phyloP scores from a whole-genome alignment of 352 stramenopile genomes.

The Pythium monospermum region DNA sequence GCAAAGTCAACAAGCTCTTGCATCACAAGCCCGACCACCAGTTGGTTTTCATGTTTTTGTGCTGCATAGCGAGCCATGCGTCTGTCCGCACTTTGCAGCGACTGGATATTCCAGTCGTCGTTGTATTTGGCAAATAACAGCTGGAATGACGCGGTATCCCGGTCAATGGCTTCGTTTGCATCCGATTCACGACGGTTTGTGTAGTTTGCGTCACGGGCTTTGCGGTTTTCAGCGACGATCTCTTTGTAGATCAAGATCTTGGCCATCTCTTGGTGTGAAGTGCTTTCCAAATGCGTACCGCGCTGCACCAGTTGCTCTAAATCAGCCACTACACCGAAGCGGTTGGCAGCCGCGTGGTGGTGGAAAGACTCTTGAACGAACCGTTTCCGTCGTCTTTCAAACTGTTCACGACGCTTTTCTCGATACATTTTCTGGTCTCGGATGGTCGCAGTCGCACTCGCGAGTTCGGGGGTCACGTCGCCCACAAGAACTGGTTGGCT shows the following conservation, averaged over 20 bases:
- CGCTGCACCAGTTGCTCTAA: slow-evolving; percentile 44
- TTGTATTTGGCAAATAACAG: slow-evolving; percentile 57
- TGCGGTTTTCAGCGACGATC: slow-evolving; percentile 55
- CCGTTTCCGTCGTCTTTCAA: slow-evolving; percentile 46
- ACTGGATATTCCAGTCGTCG: slow-evolving; percentile 49
- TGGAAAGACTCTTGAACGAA: slow-evolving; percentile 50
- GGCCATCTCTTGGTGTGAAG: slow-evolving; percentile 30
- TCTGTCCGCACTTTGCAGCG: slow-evolving; percentile 29
- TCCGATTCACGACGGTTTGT: slow-evolving; percentile 43
- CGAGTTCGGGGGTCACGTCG: slow-evolving; percentile 6
- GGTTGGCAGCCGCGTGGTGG: slow-evolving; percentile 1
- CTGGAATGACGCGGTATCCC: slow-evolving; percentile 48
- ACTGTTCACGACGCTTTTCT: slow-evolving; percentile 45
- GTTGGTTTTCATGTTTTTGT: slow-evolving; percentile 33
- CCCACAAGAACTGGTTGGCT: slow-evolving; percentile 9
- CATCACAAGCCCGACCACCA: slow-evolving; percentile 35
- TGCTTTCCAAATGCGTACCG: slow-evolving; percentile 42
- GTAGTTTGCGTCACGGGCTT: slow-evolving; percentile 43
- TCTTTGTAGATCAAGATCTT: slow-evolving; percentile 66
- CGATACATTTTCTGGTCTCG: slow-evolving; percentile 45
- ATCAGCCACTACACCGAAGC: not conserved
- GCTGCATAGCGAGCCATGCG: slow-evolving; percentile 29
- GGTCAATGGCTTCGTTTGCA: slow-evolving; percentile 33
- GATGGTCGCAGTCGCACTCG: slow-evolving; percentile 19
- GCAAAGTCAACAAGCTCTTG: slow-evolving; percentile 55